phyloP scores from a whole-genome alignment of 345 rosid genomes.

The Firmiana major region DNA sequence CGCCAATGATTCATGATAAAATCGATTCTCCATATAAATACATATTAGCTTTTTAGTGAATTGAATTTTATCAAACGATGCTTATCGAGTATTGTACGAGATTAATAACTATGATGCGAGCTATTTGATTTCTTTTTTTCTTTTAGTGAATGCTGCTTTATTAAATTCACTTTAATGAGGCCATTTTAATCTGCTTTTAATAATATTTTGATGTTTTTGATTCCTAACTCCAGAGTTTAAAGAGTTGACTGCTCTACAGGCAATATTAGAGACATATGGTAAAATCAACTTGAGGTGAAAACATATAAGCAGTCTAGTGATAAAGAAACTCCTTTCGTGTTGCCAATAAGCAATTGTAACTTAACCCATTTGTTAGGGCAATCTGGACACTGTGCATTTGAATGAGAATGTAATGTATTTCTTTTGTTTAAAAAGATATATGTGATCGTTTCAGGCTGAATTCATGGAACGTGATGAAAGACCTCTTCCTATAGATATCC shows the following conservation, averaged over 20 bases:
- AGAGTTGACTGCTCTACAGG: background rate
- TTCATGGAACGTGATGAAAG: conserved; percentile 99
- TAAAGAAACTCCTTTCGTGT: background rate
- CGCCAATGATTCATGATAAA: too few species aligned
- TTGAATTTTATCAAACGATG: too few species aligned
- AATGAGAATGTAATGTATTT: background rate
- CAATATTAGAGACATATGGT: background rate
- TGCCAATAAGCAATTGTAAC: background rate
- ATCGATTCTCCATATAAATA: too few species aligned
- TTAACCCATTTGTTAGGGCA: background rate
- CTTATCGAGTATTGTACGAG: too few species aligned
- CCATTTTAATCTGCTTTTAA: background rate
- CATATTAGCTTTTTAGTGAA: too few species aligned
- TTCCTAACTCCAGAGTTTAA: background rate
- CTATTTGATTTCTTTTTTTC: background rate
- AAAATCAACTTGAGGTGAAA: conserved; percentile 4
- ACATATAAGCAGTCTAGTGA: background rate
- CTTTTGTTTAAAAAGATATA: background rate
- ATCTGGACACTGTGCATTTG: background rate
- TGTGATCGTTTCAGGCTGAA: conserved; percentile 69
- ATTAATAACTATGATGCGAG: background rate
- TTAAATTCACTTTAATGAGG: background rate
- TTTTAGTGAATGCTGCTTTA: background rate
- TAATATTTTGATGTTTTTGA: background rate
- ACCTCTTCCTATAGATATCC: conserved; percentile 97